These are phyloP conservation scores for Cymbopogon flexuosus DNA, from an alignment of 202 grass and related monocot species.

Conservation along the genomic window DNA sequence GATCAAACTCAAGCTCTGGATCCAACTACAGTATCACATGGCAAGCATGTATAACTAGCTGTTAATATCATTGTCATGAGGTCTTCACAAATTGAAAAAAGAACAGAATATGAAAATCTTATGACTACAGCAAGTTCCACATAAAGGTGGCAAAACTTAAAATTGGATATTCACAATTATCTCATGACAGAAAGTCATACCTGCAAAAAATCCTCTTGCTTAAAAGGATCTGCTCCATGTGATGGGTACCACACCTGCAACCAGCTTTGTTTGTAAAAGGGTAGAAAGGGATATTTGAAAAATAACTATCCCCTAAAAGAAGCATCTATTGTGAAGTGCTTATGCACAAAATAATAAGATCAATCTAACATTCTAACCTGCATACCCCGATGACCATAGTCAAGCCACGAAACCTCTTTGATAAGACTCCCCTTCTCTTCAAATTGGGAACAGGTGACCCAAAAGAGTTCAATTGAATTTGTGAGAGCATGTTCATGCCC, in stretches of 20 bases:
- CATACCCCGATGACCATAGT: slow-evolving; percentile 97
- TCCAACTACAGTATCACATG: slow-evolving; percentile 80
- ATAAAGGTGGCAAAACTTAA: slow-evolving; percentile 25
- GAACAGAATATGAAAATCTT: not conserved
- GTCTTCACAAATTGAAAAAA: slow-evolving; percentile 1
- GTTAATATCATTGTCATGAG: slow-evolving; percentile 1
- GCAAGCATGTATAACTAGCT: slow-evolving; percentile 10
- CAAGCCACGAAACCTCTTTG: slow-evolving; percentile 99
- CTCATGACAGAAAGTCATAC: slow-evolving; percentile 38
- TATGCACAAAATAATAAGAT: not conserved
- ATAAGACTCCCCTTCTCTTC: slow-evolving; percentile 94
- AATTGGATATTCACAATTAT: slow-evolving; percentile 6
- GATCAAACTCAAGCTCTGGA: slow-evolving; percentile 97
- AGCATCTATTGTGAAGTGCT: not conserved
- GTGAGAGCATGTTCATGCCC: slow-evolving; percentile 85
- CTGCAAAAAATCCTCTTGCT: slow-evolving; percentile 97
- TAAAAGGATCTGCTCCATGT: slow-evolving; percentile 78
- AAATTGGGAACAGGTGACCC: slow-evolving; percentile 81
- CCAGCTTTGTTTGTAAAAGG: slow-evolving; percentile 38
- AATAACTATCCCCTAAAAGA: not conserved
- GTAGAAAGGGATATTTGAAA: slow-evolving; percentile 15
- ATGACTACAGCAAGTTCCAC: slow-evolving; percentile 11
- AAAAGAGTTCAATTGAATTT: slow-evolving; percentile 90
- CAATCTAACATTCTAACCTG: slow-evolving; percentile 81
- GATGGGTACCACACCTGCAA: slow-evolving; percentile 98